Base-by-base conservation (phyloP, 148 eudicot genomes). In the Bassia scoparia region DNA sequence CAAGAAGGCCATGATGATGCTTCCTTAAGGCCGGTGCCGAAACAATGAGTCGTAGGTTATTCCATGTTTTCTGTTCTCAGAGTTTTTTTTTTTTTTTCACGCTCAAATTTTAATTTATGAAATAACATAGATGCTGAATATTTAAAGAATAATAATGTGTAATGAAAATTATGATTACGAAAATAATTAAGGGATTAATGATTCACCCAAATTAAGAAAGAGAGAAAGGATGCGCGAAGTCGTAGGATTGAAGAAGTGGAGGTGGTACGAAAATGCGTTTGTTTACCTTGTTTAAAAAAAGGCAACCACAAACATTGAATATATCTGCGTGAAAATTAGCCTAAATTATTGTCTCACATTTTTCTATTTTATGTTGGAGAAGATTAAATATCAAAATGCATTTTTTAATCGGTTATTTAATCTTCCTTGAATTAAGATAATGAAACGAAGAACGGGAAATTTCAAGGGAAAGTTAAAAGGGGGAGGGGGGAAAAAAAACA, bases 11-110 rank as follows among this genome's bases (percentile, higher is more conserved):
- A 41, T 86, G 64, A 86, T 81, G 30, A 86, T 86, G 75, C 88
- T 83, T 86, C 88, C 75, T 86, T 86, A 75, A 86, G 88, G 43
- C 88, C 88, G 3, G 88, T 86, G 21, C 88, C 88, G 2, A 83
- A 67, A 83, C 88, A 34, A 86, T 83, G 2, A 83, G 48, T 86
- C 88, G 69, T 86, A 86, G 74, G 83, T 37, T 81, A 86, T 76
- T 86, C 88, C 88, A 84, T 84, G 30, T 7, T 49, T 70, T 12
- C 29, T 15, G 13, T 2, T 48, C n/a, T 33, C 38, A 23, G 10
- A n/a, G 7, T 13, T 6, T 41, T 20, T 9, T 38, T 5, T 30
- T 52, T 31, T 68, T 10, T 61, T 10, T 2, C 15, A 48, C 31
- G 15, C 18, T 31, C 13, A 21, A 61, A 18, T 11, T 16, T 67